Conservation (phyloP, 805 yeast species). For the Wickerhamomyces silvicola region DNA sequence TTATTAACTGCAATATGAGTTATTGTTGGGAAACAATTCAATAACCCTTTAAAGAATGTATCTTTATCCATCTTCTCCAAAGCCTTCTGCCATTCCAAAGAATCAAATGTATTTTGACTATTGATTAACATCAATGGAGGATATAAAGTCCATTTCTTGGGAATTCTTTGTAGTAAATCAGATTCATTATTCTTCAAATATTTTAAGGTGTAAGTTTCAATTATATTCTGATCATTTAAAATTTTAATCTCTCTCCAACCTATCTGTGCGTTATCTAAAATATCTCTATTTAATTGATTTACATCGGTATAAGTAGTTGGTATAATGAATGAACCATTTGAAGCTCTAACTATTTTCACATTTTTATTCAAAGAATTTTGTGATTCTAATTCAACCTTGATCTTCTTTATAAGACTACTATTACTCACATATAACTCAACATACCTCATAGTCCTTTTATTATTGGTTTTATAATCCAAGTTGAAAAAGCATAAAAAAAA, state of each 20-base stretch:
- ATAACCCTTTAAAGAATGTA: constrained; percentile 17
- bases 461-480: too few relatives aligned
- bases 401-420: neutral
- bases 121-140: constrained; percentile 61
- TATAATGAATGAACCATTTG: constrained; percentile 14
- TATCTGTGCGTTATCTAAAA: constrained; percentile 1
- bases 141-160: constrained; percentile 56
- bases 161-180: constrained; percentile 22
- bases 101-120: constrained; percentile 40
- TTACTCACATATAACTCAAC: too few relatives aligned
- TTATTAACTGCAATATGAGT: constrained; percentile 68
- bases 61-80: constrained; percentile 11
- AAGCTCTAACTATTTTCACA: constrained; percentile 5
- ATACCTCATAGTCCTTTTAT: too few relatives aligned
- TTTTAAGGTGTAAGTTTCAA: too few relatives aligned
- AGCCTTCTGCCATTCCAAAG: constrained; percentile 27
- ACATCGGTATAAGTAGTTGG: constrained; percentile 12
- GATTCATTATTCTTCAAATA: neutral
- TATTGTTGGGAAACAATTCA: constrained; percentile 15
- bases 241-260: constrained; percentile 3
- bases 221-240: neutral
- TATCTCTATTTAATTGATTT: constrained; percentile 5
- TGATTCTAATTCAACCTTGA: constrained; percentile 21
- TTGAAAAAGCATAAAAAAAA: constrained; percentile 1
- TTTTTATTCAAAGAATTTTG: constrained; percentile 17